phyloP scores from a whole-genome alignment of 1,284 basidiomycete genomes.

The Melampsora americana region DNA sequence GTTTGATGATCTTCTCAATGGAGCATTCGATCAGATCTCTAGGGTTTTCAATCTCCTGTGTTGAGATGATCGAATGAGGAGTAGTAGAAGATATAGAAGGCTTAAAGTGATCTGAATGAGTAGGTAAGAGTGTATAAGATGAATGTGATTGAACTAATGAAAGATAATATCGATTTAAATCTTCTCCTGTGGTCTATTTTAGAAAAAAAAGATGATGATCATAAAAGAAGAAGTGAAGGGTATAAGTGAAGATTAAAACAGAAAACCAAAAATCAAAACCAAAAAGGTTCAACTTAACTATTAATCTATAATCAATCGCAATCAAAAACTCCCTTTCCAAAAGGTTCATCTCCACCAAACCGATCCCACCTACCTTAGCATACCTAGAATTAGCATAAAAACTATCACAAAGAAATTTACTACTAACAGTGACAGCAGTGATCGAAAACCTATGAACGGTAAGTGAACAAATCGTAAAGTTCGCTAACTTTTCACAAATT shows the following conservation, averaged over 20 bases:
- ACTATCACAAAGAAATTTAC: slow-evolving; percentile 85
- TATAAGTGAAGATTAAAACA: neutral
- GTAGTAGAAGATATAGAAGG: neutral
- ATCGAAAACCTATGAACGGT: slow-evolving; percentile 95
- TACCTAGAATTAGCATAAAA: slow-evolving; percentile 90
- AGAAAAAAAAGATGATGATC: neutral
- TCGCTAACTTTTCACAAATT: slow-evolving; percentile 76
- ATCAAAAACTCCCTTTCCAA: slow-evolving; percentile 86
- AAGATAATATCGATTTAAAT: slow-evolving; percentile 32
- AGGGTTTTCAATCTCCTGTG: neutral
- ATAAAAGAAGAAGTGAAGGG: neutral
- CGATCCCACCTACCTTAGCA: slow-evolving; percentile 88
- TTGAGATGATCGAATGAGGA: neutral
- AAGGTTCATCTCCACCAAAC: slow-evolving; percentile 79
- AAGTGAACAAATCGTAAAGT: slow-evolving; percentile 84
- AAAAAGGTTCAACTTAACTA: slow-evolving; percentile 56
- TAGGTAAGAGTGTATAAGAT: neutral
- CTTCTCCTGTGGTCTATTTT: slow-evolving; percentile 21
- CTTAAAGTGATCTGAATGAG: neutral
- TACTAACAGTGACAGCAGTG: slow-evolving; percentile 77
- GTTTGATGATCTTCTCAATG: too few species aligned
- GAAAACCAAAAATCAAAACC: neutral
- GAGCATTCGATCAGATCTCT: too few species aligned
- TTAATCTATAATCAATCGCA: slow-evolving; percentile 85
- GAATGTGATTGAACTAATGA: slow-evolving; percentile 32